Evolutionary conservation across 2,329 filamentous ascomycete species (phyloP), one percentile per base, ranked within the genome.

Genomic region (Neonectria punicea): DNA sequence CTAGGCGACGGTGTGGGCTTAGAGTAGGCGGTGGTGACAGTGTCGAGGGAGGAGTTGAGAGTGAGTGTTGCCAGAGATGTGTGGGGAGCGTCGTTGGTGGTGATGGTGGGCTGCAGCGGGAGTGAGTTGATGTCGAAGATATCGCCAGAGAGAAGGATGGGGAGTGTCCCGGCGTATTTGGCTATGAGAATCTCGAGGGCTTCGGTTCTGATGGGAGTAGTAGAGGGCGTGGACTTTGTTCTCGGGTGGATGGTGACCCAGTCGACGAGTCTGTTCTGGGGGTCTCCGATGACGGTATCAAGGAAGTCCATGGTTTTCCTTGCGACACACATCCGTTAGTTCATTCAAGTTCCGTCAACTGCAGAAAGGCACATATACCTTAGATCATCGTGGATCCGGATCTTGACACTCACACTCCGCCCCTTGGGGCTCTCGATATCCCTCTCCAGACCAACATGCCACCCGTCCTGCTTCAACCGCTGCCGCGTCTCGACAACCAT

Each of bases 161-260:
- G 90, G 0, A 92, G 81, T n/a, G 79, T 81, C 54, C 81, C 73
- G 54, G 86, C 79, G 73, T 86, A 85, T 67, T 82, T 84, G 14
- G 82, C 78, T 3, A 85, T 85, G 11, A 91, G 79, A 13, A 86
- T 77, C 54, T 84, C 82, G 10, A 92, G 86, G 0, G 89, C 87
- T 44, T 88, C 87, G 41, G 88, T 80, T 73, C 87, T 83, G 61
- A 92, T 90, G 8, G 89, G 88, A 1, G 82, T 82, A 30, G 83
- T 88, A 36, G 87, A 90, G 1, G 88, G 85, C 14, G 89, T 92
- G 65, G 80, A 80, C 41, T 87, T 82, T 50, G 86, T 87, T n/a
- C 90, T 84, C 3, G 89, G 90, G 76, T 92, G 90, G 60, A 92
- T 89, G 41, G 90, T 92, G 59, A 92, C 81, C 81, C 89, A 92